phyloP scores from a whole-genome alignment of 371 early-diverging fungal genomes.

The Mucor mucedo region DNA sequence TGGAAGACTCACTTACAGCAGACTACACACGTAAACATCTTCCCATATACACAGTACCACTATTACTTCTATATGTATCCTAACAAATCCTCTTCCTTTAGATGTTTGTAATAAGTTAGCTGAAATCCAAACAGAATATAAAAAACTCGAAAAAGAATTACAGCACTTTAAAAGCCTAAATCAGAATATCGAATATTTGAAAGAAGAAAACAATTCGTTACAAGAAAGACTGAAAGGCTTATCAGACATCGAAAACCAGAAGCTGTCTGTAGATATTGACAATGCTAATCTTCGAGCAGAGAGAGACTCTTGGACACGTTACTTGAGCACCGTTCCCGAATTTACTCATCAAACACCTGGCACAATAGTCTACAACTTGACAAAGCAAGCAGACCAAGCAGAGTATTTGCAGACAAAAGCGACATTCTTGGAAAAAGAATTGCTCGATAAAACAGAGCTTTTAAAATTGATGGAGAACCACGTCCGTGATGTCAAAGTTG shows the following conservation, averaged over 20 bases:
- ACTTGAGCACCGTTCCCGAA: constrained; percentile 31
- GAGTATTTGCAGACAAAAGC: constrained; percentile 24
- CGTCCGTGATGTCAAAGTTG: constrained; percentile 1
- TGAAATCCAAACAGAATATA: constrained; percentile 24
- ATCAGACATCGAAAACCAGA: constrained; percentile 34
- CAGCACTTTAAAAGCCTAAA: constrained; percentile 42
- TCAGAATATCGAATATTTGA: constrained; percentile 38
- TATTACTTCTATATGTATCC: too few species aligned
- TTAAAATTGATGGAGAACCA: constrained; percentile 11
- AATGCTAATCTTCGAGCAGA: constrained; percentile 40
- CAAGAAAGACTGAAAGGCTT: constrained; percentile 32
- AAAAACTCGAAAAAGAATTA: constrained; percentile 33
- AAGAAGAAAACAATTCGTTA: constrained; percentile 34
- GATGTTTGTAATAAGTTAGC: constrained; percentile 1
- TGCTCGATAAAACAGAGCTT: constrained; percentile 22
- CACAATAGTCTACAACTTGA: constrained; percentile 29
- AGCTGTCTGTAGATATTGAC: constrained; percentile 38
- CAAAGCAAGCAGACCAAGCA: constrained; percentile 26
- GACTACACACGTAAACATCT: not conserved
- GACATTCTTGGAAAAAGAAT: constrained; percentile 16
- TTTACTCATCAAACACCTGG: constrained; percentile 32
- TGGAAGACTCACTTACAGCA: not conserved
- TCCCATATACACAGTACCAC: too few species aligned
- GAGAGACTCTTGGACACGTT: constrained; percentile 26
- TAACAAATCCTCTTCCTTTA: not conserved